phyloP scores from a whole-genome alignment of 2,329 filamentous ascomycete genomes.

The Hansfordia pulvinata region DNA sequence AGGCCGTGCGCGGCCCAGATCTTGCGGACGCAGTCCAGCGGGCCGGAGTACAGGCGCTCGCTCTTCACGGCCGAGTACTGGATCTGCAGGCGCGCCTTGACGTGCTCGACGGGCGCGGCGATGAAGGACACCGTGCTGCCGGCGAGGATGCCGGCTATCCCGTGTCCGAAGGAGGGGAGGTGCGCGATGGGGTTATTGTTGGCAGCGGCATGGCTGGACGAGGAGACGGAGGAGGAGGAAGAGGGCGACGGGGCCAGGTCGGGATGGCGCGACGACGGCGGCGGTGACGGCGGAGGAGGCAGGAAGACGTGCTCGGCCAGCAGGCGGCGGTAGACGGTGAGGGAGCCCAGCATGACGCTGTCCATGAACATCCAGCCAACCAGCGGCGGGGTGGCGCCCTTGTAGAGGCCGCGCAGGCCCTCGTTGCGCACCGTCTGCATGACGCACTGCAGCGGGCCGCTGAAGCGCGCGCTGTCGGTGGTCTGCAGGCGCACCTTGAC shows the following conservation, averaged over 20 bases:
- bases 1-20: slow-evolving; percentile 62
- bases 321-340: slow-evolving; percentile 79
- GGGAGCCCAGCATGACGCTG: slow-evolving; percentile 73
- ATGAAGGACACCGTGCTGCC: slow-evolving; percentile 86
- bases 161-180: slow-evolving; percentile 70
- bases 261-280: slow-evolving; percentile 10
- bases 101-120: slow-evolving; percentile 85
- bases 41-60: slow-evolving; percentile 70
- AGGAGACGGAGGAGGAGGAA: slow-evolving; percentile 3
- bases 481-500: slow-evolving; percentile 95
- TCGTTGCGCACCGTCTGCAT: slow-evolving; percentile 76
- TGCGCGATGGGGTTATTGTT: slow-evolving; percentile 24
- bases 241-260: not conserved
- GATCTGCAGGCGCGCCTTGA: slow-evolving; percentile 87
- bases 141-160: slow-evolving; percentile 73
- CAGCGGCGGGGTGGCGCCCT: slow-evolving; percentile 81
- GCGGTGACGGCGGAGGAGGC: slow-evolving; percentile 23
- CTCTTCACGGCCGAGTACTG: slow-evolving; percentile 77
- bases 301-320: slow-evolving; percentile 71
- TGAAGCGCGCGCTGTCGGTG: slow-evolving; percentile 62
- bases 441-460: slow-evolving; percentile 75
- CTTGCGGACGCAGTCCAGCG: slow-evolving; percentile 69
- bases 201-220: too few species aligned
- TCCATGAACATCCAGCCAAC: slow-evolving; percentile 99
- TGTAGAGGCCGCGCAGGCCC: slow-evolving; percentile 77